Evolutionary conservation across 163 green algal species (phyloP).

Genomic region (Smithsoniella earleae): DNA sequence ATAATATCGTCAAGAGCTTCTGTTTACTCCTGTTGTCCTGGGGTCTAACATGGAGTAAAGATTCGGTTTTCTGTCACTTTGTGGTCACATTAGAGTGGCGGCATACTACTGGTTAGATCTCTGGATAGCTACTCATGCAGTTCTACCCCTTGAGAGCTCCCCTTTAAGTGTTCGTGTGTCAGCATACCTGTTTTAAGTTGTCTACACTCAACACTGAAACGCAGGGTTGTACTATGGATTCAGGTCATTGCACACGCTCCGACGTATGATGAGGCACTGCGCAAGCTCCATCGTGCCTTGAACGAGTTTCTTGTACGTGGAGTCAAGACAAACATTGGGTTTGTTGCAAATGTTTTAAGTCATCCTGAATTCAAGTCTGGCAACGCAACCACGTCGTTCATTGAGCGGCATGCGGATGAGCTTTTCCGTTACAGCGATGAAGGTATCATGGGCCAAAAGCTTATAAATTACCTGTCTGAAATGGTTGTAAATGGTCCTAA

Average conservation of each 20-base stretch:
- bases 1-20: too few species aligned
- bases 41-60: too few species aligned
- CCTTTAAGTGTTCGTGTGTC: too few species aligned
- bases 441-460: constrained; percentile 27
- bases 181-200: too few species aligned
- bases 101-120: too few species aligned
- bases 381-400: constrained; percentile 78
- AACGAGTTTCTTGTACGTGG: constrained; percentile 66
- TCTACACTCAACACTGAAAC: too few species aligned
- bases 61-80: too few species aligned
- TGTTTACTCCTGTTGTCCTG: too few species aligned
- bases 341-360: constrained; percentile 80
- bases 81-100: too few species aligned
- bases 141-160: too few species aligned
- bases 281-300: constrained; percentile 82
- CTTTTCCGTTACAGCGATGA: constrained; percentile 57
- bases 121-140: too few species aligned
- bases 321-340: constrained; percentile 85
- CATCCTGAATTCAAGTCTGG: constrained; percentile 77
- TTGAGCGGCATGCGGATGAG: constrained; percentile 66
- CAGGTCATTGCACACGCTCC: constrained; percentile 61
- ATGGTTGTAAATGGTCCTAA: constrained; percentile 75
- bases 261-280: constrained; percentile 63
- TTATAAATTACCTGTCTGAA: constrained; percentile 41
- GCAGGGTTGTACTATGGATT: not conserved